Evolutionary conservation across 106 monocot genomes (phyloP), one percentile per base, ranked within the genome.

Genomic region (Hemerocallis citrina): DNA sequence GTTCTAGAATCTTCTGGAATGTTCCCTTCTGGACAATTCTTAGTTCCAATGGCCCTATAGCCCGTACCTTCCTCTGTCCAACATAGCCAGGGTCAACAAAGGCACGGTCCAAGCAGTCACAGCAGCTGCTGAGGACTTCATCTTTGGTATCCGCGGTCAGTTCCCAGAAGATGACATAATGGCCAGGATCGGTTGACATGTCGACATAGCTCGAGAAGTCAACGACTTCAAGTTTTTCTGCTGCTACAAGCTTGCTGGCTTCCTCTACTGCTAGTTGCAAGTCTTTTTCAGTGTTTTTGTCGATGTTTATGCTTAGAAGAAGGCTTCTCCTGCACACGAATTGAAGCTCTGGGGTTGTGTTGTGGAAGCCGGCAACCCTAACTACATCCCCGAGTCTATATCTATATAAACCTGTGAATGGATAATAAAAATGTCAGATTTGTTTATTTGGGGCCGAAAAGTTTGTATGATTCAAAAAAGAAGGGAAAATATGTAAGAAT

Each of bases 271-370:
- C 68, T 16, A 78, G 23, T 57, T 93, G 89, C n/a, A 93, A 72
- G 77, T 93, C 93, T 14, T 83, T 82, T 76, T 93, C 93, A 3
- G 89, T 89, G 82, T 89, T 93, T 70, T 89, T 93, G 77, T 93
- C 93, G 19, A 93, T 82, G 79, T 93, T 93, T 42, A 93, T 61
- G 54, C 38, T 80, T 11, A 93, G 72, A 17, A 89, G 38, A 0
- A 93, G 72, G 68, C 75, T 80, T 28, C 79, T 62, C 56, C 93
- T 65, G 75, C 89, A 80, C 16, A 93, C 46, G 34, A 93, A 89
- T 64, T 80, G 67, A 5, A 93, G 72, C 68, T 77, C 64, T 22
- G 93, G 93, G 0, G 93, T 79, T 14, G 79, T 68, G 75, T 89
- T 85, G 74, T 93, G 74, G 49, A 93, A 93, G 19, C 79, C 93